A percentile compares a stretch with the other conserved stretches of the same genome.
Conservation (phyloP, 148 eudicot species). For the Vaccinium corymbosum region DNA sequence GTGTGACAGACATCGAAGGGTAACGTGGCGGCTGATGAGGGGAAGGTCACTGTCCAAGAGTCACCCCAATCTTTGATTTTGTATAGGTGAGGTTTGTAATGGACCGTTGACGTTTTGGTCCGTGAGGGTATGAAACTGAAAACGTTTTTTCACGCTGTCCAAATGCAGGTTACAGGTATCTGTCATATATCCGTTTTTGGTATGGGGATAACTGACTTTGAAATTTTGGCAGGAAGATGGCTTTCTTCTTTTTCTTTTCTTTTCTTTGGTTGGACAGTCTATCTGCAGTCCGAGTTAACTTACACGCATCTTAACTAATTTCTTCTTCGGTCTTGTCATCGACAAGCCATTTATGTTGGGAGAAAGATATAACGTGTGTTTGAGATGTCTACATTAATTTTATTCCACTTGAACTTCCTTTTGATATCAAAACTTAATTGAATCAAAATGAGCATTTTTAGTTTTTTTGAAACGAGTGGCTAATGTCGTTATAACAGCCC, state of each 20-base stretch:
- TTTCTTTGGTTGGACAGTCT: too few relatives aligned
- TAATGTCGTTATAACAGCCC: too few relatives aligned
- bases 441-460: too few relatives aligned
- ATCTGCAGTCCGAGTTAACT: too few relatives aligned
- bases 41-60: neutral
- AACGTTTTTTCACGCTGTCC: neutral
- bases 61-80: neutral
- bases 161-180: neutral
- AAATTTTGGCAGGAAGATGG: neutral
- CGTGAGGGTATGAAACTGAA: neutral
- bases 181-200: neutral
- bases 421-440: too few relatives aligned
- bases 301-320: too few relatives aligned
- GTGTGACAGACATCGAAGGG: neutral
- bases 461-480: too few relatives aligned
- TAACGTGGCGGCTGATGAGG: slow-evolving; percentile 2
- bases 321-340: too few relatives aligned
- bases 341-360: too few relatives aligned
- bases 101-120: neutral
- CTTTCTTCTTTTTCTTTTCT: neutral
- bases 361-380: too few relatives aligned
- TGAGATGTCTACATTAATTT: neutral
- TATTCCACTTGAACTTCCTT: too few relatives aligned
- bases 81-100: neutral
- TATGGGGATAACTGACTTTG: neutral